A percentile compares a stretch with the other conserved stretches of the same genome.
Conservation (phyloP, 495 filamentous ascomycete species). For the Ascobolus immersus region DNA sequence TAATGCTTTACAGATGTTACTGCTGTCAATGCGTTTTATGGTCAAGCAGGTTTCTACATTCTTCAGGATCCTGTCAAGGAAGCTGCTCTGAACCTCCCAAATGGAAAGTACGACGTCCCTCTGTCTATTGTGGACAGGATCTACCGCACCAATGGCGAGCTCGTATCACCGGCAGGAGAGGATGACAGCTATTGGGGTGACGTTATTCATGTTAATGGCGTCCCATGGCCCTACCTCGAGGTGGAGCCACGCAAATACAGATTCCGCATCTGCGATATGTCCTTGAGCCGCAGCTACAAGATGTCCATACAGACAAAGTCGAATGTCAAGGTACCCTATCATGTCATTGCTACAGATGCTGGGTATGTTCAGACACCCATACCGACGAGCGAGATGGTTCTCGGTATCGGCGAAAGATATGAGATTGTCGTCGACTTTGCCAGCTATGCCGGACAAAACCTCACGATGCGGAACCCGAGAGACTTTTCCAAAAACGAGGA, state of each 20-base stretch:
- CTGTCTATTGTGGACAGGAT: conserved; percentile 25
- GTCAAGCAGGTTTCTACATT: conserved; percentile 25
- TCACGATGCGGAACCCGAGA: conserved; percentile 21
- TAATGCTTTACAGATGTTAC: conserved; percentile 12
- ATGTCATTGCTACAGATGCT: conserved; percentile 33
- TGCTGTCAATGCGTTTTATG: conserved; percentile 28
- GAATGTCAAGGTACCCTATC: conserved; percentile 12
- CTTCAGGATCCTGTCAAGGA: conserved; percentile 23
- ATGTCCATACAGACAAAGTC: conserved; percentile 19
- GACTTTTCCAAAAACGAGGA: conserved; percentile 22
- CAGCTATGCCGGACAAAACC: conserved; percentile 22
- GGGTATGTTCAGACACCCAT: conserved; percentile 22
- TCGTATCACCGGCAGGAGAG: conserved; percentile 20
- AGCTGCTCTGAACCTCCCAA: conserved; percentile 20
- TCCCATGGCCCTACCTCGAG: conserved; percentile 28
- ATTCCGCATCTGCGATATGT: conserved; percentile 26
- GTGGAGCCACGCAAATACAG: conserved; percentile 33
- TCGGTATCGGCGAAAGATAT: conserved; percentile 29
- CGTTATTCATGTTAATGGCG: conserved; percentile 30
- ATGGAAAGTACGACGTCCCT: conserved; percentile 26
- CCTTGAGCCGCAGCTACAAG: conserved; percentile 24
- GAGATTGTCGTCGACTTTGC: conserved; percentile 31
- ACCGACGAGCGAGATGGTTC: conserved; percentile 16
- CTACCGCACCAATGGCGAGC: conserved; percentile 22
- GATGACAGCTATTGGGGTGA: conserved; percentile 26